Base-by-base conservation (phyloP, 2,329 filamentous ascomycete species). In the Fusarium palustre region DNA sequence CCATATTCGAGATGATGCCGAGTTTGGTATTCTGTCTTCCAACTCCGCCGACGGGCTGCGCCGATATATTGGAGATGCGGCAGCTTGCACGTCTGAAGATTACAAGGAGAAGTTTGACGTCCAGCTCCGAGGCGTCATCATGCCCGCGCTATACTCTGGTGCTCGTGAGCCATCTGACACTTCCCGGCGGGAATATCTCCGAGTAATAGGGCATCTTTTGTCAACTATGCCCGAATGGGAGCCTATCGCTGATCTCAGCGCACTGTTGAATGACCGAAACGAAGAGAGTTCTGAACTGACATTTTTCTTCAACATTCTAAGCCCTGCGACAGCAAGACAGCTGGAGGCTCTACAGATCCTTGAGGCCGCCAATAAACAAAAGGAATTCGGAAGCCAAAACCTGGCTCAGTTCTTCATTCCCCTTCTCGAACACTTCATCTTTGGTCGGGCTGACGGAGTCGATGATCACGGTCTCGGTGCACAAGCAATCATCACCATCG, bases 221-320 rank as follows among this genome's bases (percentile, higher is more conserved):
- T 88, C 90, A 61, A 83, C 86, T 42, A 89, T 96, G 75, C 85
- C 91, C 1, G 80, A 85, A 1, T 94, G 93, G 89, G 77, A 86
- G 8, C 87, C 89, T 4, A 86, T 98, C 39, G 85, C 87, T 31
- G 94, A 97, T 76, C 87, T 99, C 81, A 82, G 87, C 61, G 84
- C 85, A 7, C 85, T 99, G 13, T 85, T 96, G 39, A 83, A 80
- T 7, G 80, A 81, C 10, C 78, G 80, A 16, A 81, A 91, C 54
- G 93, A 97, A 64, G 92, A 94, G 47, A 79, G 82, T 25, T 78
- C 82, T 2, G 86, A 88, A 59, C 82, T 85, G 13, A 92, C 92
- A 1, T 97, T 99, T 82, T 99, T 98, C 83, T 92, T 88, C 79
- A 97, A 98, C 73, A 89, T 98, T 45, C 83, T 98, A 36, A 94